Evolutionary conservation across 352 stramenopile species (phyloP).

Genomic region (Phytopythium mirpurense): DNA sequence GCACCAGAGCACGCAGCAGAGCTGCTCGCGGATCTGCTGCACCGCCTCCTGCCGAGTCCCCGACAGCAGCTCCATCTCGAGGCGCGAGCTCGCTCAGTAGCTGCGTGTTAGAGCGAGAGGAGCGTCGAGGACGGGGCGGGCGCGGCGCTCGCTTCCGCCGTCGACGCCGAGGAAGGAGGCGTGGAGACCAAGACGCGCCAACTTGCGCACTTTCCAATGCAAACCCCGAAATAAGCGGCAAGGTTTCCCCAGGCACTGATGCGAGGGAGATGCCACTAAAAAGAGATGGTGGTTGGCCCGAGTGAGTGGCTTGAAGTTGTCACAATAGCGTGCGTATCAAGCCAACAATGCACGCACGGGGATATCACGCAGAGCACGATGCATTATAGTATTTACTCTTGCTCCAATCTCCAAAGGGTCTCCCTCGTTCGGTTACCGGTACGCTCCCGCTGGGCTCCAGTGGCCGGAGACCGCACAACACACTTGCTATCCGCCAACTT

Average conservation of each 20-base stretch:
- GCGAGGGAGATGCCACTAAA: neutral
- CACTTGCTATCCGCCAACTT: neutral
- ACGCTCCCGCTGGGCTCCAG: too few relatives aligned
- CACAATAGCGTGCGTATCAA: too few relatives aligned
- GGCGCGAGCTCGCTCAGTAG: too few relatives aligned
- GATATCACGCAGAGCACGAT: too few relatives aligned
- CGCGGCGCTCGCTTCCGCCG: too few relatives aligned
- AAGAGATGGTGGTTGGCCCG: too few relatives aligned
- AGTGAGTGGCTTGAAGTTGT: too few relatives aligned
- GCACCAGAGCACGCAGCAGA: constrained; percentile 74
- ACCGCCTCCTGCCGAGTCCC: constrained; percentile 43
- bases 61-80: constrained; percentile 55
- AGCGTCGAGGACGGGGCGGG: too few relatives aligned
- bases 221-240: constrained; percentile 1
- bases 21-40: constrained; percentile 76
- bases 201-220: constrained; percentile 1
- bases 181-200: neutral
- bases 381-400: constrained; percentile 1
- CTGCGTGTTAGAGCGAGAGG: too few relatives aligned
- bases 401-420: neutral
- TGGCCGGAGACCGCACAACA: neutral
- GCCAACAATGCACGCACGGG: too few relatives aligned
- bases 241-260: neutral
- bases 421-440: neutral
- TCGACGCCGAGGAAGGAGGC: neutral